Evolutionary conservation across 768 basidiomycete species (phyloP).

Genomic region (Psilocybe cubensis): DNA sequence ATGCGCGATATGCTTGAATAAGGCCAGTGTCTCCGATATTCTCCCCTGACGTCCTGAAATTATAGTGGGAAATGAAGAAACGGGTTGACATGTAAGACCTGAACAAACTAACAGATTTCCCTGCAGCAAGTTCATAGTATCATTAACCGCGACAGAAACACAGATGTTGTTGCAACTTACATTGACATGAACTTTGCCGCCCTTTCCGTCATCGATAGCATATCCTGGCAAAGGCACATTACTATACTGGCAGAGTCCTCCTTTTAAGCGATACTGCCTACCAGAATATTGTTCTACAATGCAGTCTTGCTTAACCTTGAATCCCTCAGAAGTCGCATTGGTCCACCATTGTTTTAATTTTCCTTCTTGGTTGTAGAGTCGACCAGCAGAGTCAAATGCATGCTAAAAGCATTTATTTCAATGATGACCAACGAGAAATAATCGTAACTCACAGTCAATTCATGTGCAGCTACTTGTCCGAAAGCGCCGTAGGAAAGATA

Average conservation of each 20-base stretch:
- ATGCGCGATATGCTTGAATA: constrained; percentile 88
- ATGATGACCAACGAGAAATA: neutral
- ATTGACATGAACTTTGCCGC: constrained; percentile 83
- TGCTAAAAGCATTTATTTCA: constrained; percentile 49
- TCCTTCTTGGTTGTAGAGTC: constrained; percentile 89
- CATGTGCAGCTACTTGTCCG: constrained; percentile 91
- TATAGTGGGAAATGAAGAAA: neutral
- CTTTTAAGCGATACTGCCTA: constrained; percentile 29
- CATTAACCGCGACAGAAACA: neutral
- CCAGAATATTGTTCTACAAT: constrained; percentile 92
- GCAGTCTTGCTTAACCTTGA: constrained; percentile 82
- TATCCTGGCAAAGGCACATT: constrained; percentile 58
- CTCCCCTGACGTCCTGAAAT: constrained; percentile 82
- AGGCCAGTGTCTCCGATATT: constrained; percentile 89
- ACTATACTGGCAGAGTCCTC: neutral
- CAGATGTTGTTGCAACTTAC: constrained; percentile 41
- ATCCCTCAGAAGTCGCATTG: constrained; percentile 81
- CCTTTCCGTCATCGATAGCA: constrained; percentile 83
- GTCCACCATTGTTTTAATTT: constrained; percentile 94
- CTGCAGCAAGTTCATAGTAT: constrained; percentile 39
- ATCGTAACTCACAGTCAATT: constrained; percentile 68
- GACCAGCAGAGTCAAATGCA: constrained; percentile 88
- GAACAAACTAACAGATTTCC: constrained; percentile 66
- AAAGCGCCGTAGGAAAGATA: constrained; percentile 93
- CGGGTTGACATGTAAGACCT: neutral